phyloP scores from a whole-genome alignment of 2,329 filamentous ascomycete species.

The Cytospora chrysosperma region DNA sequence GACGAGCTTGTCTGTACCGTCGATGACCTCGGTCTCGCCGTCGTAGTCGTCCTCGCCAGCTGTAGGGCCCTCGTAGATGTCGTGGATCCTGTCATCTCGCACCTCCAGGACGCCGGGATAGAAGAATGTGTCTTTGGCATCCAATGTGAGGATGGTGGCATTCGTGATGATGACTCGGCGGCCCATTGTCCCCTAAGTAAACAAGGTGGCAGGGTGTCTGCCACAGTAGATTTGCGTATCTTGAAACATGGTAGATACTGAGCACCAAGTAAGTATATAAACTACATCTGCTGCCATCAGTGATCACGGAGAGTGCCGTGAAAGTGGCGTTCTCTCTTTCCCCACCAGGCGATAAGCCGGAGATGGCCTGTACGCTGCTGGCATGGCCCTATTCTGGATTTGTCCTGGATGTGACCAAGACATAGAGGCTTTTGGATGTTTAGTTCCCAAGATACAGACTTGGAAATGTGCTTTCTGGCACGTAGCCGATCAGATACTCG shows the following conservation, averaged over 20 bases:
- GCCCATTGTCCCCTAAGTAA: background rate
- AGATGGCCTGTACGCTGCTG: background rate
- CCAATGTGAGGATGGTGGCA: slow-evolving; percentile 27
- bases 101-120: slow-evolving; percentile 29
- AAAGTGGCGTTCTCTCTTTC: background rate
- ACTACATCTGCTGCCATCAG: background rate
- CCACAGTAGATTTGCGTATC: background rate
- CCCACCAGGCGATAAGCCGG: background rate
- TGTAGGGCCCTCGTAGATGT: slow-evolving; percentile 20
- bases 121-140: slow-evolving; percentile 26
- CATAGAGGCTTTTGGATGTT: background rate
- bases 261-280: background rate
- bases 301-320: background rate
- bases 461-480: background rate
- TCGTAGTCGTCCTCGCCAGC: slow-evolving; percentile 27
- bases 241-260: background rate
- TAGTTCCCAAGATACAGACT: background rate
- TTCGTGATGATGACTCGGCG: slow-evolving; percentile 28
- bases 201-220: background rate
- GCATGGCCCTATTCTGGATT: background rate
- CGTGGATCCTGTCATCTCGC: slow-evolving; percentile 26
- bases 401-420: background rate
- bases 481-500: background rate
- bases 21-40: slow-evolving; percentile 25
- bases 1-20: slow-evolving; percentile 28